Evolutionary conservation across 2,329 filamentous ascomycete species (phyloP), one percentile per base, ranked within the genome.

Genomic region (Colletotrichum sp.): DNA sequence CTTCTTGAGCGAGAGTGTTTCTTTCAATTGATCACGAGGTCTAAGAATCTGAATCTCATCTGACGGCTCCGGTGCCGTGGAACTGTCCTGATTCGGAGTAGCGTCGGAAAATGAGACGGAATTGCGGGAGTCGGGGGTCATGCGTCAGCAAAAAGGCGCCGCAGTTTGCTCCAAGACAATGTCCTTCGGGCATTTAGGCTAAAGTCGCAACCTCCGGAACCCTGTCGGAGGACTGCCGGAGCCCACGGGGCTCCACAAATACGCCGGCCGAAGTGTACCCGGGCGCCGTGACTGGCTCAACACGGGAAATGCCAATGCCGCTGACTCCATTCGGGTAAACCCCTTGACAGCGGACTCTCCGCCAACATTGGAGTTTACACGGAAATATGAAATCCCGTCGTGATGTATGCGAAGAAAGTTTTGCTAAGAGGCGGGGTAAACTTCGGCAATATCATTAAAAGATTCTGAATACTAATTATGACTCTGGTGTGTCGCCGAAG

Each of bases 111-210:
- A 72, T 43, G 34, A 13, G 67, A 47, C 61, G 55, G 61, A 62
- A 61, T 21, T 61, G 38, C 43, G 36, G 36, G 67, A 55, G 59
- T 70, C n/a, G 43, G 43, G 11, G 43, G 70, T 70, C 61, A 70
- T 38, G 71, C 61, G 71, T 70, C 21, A 59, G 59, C 70, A 70
- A 51, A 51, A 51, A 51, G 16, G 38, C 16, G n/a, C 59, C 51
- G 51, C 51, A 38, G 33, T 33, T 51, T 43, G 21, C n/a, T 47
- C 36, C 43, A 21, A 27, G 51, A 21, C 12, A 62, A 12, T 12
- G 54, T 33, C 61, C n/a, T 57, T 31, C n/a, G 51, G 21, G 11
- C 33, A 72, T 74, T 74, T 74, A 74, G 72, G 72, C 72, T 74
- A 59, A 74, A 72, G 16, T 59, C 29, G 36, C 29, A 63, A 38